These are phyloP conservation scores for Elymus sibiricus DNA, from an alignment of 176 grass and related monocot species.

Conservation along the genomic window DNA sequence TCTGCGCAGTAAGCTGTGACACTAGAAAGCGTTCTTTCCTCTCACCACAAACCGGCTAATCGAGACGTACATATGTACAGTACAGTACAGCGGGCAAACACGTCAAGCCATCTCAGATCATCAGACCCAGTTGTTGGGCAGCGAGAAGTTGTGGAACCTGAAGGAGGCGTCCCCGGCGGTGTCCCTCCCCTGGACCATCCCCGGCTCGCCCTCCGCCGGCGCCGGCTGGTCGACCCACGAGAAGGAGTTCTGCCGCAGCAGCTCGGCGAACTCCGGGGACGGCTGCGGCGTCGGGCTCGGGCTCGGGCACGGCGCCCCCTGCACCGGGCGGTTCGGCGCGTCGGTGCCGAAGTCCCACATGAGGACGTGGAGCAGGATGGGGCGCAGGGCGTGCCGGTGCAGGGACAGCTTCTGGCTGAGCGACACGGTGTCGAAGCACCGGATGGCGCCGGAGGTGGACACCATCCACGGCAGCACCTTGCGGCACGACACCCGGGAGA, in stretches of 20 bases:
- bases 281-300: conserved; percentile 24
- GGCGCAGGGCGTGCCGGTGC: conserved; percentile 77
- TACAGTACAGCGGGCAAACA: neutral
- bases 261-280: conserved; percentile 37
- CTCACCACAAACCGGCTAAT: neutral
- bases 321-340: neutral
- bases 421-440: conserved; percentile 95
- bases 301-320: neutral
- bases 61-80: conserved; percentile 25
- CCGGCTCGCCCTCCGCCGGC: conserved; percentile 12
- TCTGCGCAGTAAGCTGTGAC: neutral
- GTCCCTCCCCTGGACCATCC: conserved; percentile 61
- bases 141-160: conserved; percentile 77
- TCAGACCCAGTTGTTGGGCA: conserved; percentile 92
- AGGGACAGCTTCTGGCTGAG: conserved; percentile 93
- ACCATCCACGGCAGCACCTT: conserved; percentile 91
- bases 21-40: conserved; percentile 10
- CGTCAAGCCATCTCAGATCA: neutral
- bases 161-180: conserved; percentile 75
- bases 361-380: conserved; percentile 81
- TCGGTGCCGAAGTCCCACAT: conserved; percentile 55
- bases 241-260: conserved; percentile 56
- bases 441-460: conserved; percentile 73
- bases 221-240: conserved; percentile 19
- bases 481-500: conserved; percentile 78